Percentiles rank a stretch among this genome's conserved stretches.
These are phyloP conservation scores for Acer campestre DNA, from an alignment of 345 rosid genomes.

Conservation along the genomic window DNA sequence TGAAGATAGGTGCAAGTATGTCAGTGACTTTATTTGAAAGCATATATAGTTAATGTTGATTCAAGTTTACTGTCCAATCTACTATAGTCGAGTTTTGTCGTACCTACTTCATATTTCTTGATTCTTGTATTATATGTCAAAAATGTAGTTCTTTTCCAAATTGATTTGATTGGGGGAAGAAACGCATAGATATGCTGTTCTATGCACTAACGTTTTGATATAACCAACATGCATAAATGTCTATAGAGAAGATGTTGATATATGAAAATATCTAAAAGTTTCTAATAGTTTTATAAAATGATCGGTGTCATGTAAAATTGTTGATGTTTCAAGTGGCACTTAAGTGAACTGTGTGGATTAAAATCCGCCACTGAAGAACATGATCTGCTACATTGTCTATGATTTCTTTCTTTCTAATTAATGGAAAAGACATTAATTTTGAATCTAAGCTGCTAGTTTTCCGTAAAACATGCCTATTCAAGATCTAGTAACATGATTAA, in stretches of 20 bases:
- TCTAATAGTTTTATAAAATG: too few species aligned
- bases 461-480: neutral
- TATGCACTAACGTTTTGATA: too few species aligned
- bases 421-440: neutral
- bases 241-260: too few species aligned
- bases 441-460: neutral
- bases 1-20: conserved; percentile 61
- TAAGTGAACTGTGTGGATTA: neutral
- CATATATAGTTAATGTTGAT: neutral
- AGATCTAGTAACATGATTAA: neutral
- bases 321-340: neutral
- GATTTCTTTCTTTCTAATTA: neutral
- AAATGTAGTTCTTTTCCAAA: too few species aligned
- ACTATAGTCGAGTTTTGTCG: neutral
- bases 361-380: neutral
- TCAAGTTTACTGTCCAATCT: neutral
- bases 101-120: neutral
- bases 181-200: too few species aligned
- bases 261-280: too few species aligned
- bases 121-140: too few species aligned
- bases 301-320: too few species aligned
- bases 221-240: too few species aligned
- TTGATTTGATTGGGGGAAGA: too few species aligned
- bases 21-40: conserved; percentile 5
- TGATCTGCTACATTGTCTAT: too few species aligned